Base-by-base conservation (phyloP, 345 rosid genomes). In the Lepidium aucheri region DNA sequence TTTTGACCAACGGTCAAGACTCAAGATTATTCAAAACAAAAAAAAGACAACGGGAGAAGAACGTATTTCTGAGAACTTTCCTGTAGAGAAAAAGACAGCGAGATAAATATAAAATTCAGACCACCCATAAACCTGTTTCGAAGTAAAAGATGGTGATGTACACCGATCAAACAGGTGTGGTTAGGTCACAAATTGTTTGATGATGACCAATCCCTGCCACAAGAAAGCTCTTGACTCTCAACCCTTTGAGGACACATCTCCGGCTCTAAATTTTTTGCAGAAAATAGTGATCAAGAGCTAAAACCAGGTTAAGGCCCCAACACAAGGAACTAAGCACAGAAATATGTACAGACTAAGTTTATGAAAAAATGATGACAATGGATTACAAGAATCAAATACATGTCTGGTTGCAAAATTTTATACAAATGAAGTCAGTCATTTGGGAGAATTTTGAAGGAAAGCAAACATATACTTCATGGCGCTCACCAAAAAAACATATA, bases 161-260 rank as follows among this genome's bases (percentile, higher is more conserved):
- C 88, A 88, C 94, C 90, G 85, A 76, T 81, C 83, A 7, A 73
- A 72, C 0, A 63, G 67, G n/a, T n/a, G n/a, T n/a, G n/a, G n/a
- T n/a, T n/a, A n/a, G 4, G 3, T 85, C 80, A 1, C 79, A 17
- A 90, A 83, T 79, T 69, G 73, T 28, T 58, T 66, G 56, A 68
- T 80, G 69, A 83, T 89, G 56, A 44, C 70, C 9, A 77, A 69
- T 60, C 92, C 92, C 4, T 77, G 41, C 90, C 90, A 87, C 74
- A 75, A 80, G 78, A 89, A 84, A 36, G 95, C 89, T 74, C 84
- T 79, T 38, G 81, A 18, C 60, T 36, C 60, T 36, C 7, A 12
- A 36, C 32, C 45, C 61, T 56, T 20, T 36, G 36, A 66, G 34
- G 36, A 17, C 63, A 33, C 10, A 55, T 36, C 6, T 24, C 26